These are phyloP conservation scores for Saccharomycopsis capsularis DNA, from an alignment of 805 yeast genomes.

Conservation along the genomic window DNA sequence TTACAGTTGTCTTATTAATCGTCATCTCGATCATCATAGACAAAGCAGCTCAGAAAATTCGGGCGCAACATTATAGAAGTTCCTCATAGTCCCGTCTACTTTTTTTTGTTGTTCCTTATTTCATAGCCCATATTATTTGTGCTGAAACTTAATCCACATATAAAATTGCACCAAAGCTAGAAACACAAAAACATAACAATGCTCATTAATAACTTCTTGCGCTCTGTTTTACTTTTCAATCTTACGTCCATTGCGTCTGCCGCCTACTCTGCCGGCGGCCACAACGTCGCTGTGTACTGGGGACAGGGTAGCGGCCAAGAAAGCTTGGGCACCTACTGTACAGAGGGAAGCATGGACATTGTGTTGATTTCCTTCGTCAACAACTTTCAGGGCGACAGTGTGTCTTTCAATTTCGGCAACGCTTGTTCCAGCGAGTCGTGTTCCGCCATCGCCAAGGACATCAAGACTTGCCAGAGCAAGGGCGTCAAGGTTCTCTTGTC, in stretches of 20 bases:
- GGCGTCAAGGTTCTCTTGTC: constrained; percentile 78
- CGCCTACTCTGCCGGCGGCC: constrained; percentile 11
- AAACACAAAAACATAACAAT: background rate
- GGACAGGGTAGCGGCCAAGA: constrained; percentile 51
- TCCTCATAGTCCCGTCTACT: no score
- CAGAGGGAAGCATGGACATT: constrained; percentile 25
- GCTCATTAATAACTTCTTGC: background rate
- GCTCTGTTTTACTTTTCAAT: background rate
- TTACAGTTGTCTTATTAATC: no score
- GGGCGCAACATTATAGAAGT: no score
- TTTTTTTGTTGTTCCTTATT: no score
- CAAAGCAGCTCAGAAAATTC: no score
- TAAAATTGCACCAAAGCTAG: no score
- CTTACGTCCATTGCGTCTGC: background rate
- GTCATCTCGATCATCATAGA: no score
- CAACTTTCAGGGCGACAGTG: constrained; percentile 1
- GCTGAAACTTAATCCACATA: no score
- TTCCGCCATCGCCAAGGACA: constrained; percentile 50
- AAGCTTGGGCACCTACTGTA: constrained; percentile 16
- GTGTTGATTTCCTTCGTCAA: constrained; percentile 32
- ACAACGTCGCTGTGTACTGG: constrained; percentile 65
- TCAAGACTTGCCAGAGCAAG: constrained; percentile 62
- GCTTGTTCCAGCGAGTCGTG: constrained; percentile 5
- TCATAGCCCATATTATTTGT: no score
- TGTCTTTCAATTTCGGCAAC: constrained; percentile 39